phyloP scores from a whole-genome alignment of 2,329 filamentous ascomycete species.

The Aspergillus proliferans region DNA sequence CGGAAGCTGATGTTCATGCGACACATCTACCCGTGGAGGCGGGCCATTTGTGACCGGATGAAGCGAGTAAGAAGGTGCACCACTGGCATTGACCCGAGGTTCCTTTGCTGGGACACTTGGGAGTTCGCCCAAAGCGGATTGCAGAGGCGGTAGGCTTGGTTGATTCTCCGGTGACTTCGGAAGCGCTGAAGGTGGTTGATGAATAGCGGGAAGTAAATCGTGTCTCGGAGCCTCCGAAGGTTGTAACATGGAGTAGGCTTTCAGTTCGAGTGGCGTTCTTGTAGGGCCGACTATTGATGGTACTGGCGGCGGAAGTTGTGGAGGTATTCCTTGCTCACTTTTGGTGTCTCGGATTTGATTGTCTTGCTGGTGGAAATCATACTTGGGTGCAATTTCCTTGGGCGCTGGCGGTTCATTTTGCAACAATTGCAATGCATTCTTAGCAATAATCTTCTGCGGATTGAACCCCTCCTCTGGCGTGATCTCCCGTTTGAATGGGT shows the following conservation, averaged over 20 bases:
- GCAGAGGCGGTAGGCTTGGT: slow-evolving; percentile 37
- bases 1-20: slow-evolving; percentile 26
- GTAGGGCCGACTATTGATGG: neutral
- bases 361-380: neutral
- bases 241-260: neutral
- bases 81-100: slow-evolving; percentile 20
- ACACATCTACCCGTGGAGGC: slow-evolving; percentile 21
- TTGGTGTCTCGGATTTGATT: neutral
- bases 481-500: slow-evolving; percentile 42
- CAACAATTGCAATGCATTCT: neutral
- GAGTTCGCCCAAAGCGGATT: slow-evolving; percentile 30
- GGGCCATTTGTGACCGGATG: slow-evolving; percentile 17
- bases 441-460: slow-evolving; percentile 19
- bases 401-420: neutral
- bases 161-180: slow-evolving; percentile 29
- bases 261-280: neutral
- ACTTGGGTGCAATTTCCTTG: slow-evolving; percentile 1
- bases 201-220: slow-evolving; percentile 2
- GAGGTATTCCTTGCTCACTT: neutral
- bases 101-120: slow-evolving; percentile 22
- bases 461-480: slow-evolving; percentile 34
- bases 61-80: slow-evolving; percentile 16
- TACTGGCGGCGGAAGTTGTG: neutral
- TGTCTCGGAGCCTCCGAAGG: neutral
- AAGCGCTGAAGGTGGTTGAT: slow-evolving; percentile 24